These are phyloP conservation scores for Haberlea rhodopensis DNA, from an alignment of 257 asterid genomes.

Conservation along the genomic window DNA sequence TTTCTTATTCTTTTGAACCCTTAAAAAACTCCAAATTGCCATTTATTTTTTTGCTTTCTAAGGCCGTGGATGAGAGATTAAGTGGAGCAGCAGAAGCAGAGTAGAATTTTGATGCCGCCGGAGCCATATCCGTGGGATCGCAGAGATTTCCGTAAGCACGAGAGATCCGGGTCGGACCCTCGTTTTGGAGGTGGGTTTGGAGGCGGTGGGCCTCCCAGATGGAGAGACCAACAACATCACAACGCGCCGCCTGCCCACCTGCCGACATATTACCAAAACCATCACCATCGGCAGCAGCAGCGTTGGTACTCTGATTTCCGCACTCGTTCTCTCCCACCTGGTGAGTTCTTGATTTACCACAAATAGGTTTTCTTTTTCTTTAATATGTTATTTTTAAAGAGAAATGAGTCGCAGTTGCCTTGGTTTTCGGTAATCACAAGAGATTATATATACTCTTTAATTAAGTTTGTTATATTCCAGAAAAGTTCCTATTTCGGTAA, in stretches of 20 bases:
- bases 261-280: conserved; percentile 44
- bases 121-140: conserved; percentile 98
- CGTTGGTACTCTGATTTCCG: conserved; percentile 78
- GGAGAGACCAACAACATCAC: conserved; percentile 66
- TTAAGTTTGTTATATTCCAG: background rate
- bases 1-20: background rate
- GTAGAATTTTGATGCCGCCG: conserved; percentile 70
- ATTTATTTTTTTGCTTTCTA: background rate
- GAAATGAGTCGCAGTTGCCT: background rate
- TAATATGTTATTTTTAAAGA: background rate
- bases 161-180: conserved; percentile 62
- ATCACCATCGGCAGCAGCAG: conserved; percentile 36
- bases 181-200: conserved; percentile 50
- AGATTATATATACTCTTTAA: background rate
- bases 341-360: conserved; percentile 38
- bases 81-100: background rate
- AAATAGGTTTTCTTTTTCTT: background rate
- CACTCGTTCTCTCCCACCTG: conserved; percentile 64
- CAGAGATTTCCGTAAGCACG: conserved; percentile 88
- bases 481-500: background rate
- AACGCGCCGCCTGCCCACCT: conserved; percentile 45
- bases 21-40: background rate
- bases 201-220: conserved; percentile 57
- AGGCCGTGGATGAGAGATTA: background rate
- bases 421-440: background rate